phyloP scores from a whole-genome alignment of 2,329 filamentous ascomycete species.

The Sporothrix curviconia region DNA sequence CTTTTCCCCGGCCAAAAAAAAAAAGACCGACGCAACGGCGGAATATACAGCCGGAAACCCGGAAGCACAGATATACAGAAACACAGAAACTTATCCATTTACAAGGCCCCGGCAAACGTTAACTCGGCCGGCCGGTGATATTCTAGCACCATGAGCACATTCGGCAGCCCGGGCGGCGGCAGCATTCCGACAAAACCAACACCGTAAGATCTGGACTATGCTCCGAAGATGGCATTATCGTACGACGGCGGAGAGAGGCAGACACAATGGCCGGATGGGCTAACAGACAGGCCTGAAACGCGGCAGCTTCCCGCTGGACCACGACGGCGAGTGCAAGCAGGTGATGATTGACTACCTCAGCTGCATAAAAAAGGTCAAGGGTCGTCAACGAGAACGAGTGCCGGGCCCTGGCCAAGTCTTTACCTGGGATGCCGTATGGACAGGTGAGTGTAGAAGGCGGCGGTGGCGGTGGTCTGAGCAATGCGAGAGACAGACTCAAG shows the following conservation, averaged over 20 bases:
- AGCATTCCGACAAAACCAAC: conserved; percentile 25
- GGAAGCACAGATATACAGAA: too few relatives aligned
- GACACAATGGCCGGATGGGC: background rate
- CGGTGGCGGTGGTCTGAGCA: too few relatives aligned
- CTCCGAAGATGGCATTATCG: too few relatives aligned
- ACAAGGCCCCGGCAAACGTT: too few relatives aligned
- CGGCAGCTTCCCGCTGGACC: conserved; percentile 93
- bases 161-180: conserved; percentile 24
- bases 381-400: conserved; percentile 83
- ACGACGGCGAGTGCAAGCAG: conserved; percentile 90
- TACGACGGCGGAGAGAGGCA: background rate
- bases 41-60: too few relatives aligned
- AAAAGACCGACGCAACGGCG: background rate
- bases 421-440: conserved; percentile 95
- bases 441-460: conserved; percentile 45
- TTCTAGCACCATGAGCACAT: conserved; percentile 22
- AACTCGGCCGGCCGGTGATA: too few relatives aligned
- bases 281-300: conserved; percentile 76
- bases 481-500: background rate
- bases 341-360: conserved; percentile 79
- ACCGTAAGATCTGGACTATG: conserved; percentile 32
- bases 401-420: conserved; percentile 73
- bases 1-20: background rate
- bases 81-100: too few relatives aligned
- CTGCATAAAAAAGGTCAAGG: conserved; percentile 78